Base-by-base conservation (phyloP, 495 filamentous ascomycete species). In the Neurospora intermedia region DNA sequence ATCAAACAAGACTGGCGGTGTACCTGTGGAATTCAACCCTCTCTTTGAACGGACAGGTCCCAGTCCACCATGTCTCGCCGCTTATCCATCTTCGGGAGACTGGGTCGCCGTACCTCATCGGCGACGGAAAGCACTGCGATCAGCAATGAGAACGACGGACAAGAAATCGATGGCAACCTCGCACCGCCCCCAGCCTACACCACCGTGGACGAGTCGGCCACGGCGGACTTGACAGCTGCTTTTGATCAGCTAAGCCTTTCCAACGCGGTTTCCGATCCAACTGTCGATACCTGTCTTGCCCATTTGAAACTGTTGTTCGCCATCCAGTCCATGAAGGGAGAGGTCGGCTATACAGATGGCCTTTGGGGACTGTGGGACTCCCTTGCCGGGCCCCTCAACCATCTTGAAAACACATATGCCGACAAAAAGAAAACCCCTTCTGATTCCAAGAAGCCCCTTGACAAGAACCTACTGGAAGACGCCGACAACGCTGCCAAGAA, bases 281-380 rank as follows among this genome's bases (percentile, higher is more conserved):
- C 76, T 18, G 73, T 75, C 23, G 82, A 86, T 66, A 81, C 82
- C 13, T 93, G 91, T 76, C 85, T 93, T 13, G 91, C 88, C 9
- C 93, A 97, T 80, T 85, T 96, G 6, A 93, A 92, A 80, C 83
- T 97, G 10, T 86, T 97, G 11, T 88, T 89, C 71, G 87, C 89
- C 20, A 88, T 96, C 73, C 85, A 91, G 74, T 83, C 83, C 59
- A 80, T 96, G 72, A 91, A 90, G 70, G 88, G 94, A 73, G 84
- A 87, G 15, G 80, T 93, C 40, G 87, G 87, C 3, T 89, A 86
- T 48, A 87, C 80, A 6, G 89, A 92, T 75, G 88, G 89, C 2
- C 82, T 93, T 6, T 94, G 89, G 78, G 88, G 87, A 6, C 84
- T 95, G 46, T 82, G 81, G 72, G 88, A 92, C 73, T 76, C 82